Evolutionary conservation across 768 basidiomycete genomes (phyloP).

Genomic region (Termitomyces sp.): DNA sequence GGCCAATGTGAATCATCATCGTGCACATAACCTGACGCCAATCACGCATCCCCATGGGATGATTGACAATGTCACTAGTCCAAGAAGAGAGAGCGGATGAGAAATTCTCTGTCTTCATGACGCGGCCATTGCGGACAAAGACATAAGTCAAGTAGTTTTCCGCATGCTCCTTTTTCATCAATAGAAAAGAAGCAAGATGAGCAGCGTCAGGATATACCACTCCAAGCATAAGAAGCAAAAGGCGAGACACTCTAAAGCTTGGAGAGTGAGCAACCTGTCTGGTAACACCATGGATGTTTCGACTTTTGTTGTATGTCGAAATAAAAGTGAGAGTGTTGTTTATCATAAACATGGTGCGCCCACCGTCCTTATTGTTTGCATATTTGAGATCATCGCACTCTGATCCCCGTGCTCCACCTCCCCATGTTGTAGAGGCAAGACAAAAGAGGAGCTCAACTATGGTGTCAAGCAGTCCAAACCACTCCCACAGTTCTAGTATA

Average conservation of each 20-base stretch:
- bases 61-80: no score
- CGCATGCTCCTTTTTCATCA: neutral
- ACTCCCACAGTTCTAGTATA: slow-evolving; percentile 1
- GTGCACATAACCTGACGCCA: no score
- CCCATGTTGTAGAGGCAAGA: neutral
- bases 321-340: neutral
- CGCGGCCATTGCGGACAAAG: neutral
- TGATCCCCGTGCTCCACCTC: neutral
- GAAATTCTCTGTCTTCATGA: neutral
- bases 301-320: neutral
- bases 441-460: neutral
- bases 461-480: neutral
- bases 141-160: slow-evolving; percentile 1
- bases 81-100: neutral
- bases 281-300: neutral
- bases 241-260: neutral
- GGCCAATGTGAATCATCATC: no score
- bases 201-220: slow-evolving; percentile 3
- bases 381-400: slow-evolving; percentile 2
- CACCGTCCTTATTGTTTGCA: slow-evolving; percentile 1
- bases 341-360: neutral
- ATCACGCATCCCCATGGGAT: no score
- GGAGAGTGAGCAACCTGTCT: neutral
- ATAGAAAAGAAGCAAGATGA: neutral
- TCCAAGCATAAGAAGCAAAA: neutral